Evolutionary conservation across 139 green algal species (phyloP), one percentile per base, ranked within the genome.

Genomic region (Chlorella sp.): DNA sequence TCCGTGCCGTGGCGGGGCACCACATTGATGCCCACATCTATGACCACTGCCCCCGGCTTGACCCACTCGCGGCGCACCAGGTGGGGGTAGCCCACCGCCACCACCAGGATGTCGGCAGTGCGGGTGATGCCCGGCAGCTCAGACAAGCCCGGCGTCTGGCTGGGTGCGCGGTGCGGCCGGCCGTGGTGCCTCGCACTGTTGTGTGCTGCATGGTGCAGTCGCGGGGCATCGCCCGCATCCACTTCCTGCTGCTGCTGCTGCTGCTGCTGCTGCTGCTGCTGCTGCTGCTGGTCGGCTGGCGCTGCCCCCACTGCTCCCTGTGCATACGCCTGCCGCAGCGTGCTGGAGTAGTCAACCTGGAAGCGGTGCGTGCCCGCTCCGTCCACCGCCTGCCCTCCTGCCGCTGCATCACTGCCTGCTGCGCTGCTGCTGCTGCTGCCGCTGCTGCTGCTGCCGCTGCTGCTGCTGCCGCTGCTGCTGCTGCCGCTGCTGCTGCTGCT

Each of bases 21-120:
- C 16, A 96, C 92, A 88, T 99, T 99, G 68, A 96, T 99, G 34
- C 97, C 97, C 20, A 99, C 95, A 86, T 99, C 97, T 48, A 99
- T 95, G 28, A 99, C 93, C 24, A 95, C 95, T 1, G 94, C 94
- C 0, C 97, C 97, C 1, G 94, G 93, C 90, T 99, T 99, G 24
- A 99, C 84, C 97, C 97, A 99, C 64, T 92, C 91, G 0, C 87
- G 90, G n/a, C 81, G 85, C 20, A 95, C 86, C 74, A 93, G 60
- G 69, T 92, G 69, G 9, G 91, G 83, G 81, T 92, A 92, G 24
- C 94, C 94, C 14, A 96, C 90, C 28, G 94, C 94, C 58, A 96
- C 94, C 38, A 97, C 91, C 41, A 97, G 86, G 51, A 97, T 91
- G 85, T 97, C 94, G 2, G 92, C 94, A 5, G 86, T 94, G 51